A percentile compares a stretch with the other conserved stretches of the same genome.
Conservation (phyloP, 768 basidiomycete genomes). For the Russula lepida region DNA sequence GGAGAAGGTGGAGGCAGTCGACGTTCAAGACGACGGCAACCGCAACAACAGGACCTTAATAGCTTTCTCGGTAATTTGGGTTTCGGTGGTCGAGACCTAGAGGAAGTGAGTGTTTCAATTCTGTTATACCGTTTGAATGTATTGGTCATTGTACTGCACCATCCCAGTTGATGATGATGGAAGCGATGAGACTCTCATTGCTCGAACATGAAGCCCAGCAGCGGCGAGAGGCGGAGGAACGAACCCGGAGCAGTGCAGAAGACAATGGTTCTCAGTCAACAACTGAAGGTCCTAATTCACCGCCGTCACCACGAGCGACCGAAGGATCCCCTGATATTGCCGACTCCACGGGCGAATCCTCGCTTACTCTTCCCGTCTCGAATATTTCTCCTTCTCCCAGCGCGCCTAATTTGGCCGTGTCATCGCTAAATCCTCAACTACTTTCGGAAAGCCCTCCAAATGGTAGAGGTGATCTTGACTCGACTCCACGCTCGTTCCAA, state of each 20-base stretch:
- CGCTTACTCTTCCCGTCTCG: neutral
- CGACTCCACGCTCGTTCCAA: neutral
- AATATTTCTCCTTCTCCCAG: conserved; percentile 3
- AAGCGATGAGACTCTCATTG: conserved; percentile 93
- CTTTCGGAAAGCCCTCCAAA: neutral
- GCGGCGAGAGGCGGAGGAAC: conserved; percentile 63
- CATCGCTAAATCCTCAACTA: neutral
- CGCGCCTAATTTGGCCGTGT: neutral
- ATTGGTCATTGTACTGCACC: neutral
- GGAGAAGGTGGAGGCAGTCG: conserved; percentile 36
- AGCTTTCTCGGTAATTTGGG: conserved; percentile 56
- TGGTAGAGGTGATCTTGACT: neutral
- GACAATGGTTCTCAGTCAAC: conserved; percentile 15
- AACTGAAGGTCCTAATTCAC: conserved; percentile 2
- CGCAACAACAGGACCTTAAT: conserved; percentile 47
- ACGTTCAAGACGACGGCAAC: conserved; percentile 51
- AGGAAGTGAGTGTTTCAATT: conserved; percentile 55
- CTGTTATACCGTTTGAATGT: neutral
- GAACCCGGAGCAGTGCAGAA: conserved; percentile 43
- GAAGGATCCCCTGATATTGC: conserved; percentile 1
- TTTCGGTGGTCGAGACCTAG: conserved; percentile 79
- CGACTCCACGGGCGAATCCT: neutral
- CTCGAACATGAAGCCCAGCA: conserved; percentile 94
- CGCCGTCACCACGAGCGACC: neutral
- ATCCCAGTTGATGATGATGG: conserved; percentile 92